Conservation (phyloP, 176 grass and related monocot species). For the Musa troglodytarum region DNA sequence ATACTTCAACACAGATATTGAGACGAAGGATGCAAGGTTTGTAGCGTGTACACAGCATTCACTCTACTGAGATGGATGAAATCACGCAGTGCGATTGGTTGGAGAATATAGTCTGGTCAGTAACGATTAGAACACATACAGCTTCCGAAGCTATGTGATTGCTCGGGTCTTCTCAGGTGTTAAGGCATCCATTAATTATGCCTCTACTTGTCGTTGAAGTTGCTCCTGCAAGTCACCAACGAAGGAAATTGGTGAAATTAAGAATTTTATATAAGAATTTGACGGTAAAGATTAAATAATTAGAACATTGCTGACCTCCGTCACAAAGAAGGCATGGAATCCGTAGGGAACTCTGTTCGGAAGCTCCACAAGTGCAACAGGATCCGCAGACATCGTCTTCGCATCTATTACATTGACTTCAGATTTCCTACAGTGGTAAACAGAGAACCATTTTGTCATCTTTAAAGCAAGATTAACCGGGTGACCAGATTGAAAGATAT, state of each 20-base stretch:
- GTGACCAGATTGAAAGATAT: neutral
- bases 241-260: no score
- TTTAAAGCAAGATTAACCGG: neutral
- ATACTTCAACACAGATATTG: no score
- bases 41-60: no score
- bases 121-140: no score
- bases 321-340: constrained; percentile 90
- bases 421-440: constrained; percentile 52
- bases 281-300: no score
- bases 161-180: no score
- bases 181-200: neutral
- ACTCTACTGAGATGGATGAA: no score
- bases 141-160: no score
- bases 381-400: constrained; percentile 79
- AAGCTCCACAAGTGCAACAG: constrained; percentile 73
- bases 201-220: neutral
- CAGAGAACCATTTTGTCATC: neutral
- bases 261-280: no score
- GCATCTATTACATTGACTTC: constrained; percentile 83
- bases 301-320: constrained; percentile 32
- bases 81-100: no score
- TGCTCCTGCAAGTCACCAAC: neutral
- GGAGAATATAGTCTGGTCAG: no score
- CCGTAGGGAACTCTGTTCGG: constrained; percentile 74
- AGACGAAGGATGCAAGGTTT: no score